Base-by-base conservation (phyloP, 2,329 filamentous ascomycete genomes). In the Colletotrichum karsti region DNA sequence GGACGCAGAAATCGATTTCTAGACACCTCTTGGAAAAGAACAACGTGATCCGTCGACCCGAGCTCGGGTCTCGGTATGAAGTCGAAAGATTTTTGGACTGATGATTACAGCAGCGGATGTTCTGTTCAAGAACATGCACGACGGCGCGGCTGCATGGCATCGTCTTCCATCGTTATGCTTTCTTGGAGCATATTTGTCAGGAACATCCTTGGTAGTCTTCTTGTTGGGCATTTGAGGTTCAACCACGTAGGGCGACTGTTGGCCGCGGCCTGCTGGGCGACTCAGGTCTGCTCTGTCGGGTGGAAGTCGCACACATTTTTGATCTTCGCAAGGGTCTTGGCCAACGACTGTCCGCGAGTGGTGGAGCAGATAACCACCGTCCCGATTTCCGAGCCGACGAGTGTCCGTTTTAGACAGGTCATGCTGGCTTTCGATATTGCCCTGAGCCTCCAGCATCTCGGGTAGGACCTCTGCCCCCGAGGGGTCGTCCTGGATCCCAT, bases 261-360 rank as follows among this genome's bases (percentile, higher is more conserved):
- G 42, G 20, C 41, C 18, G 51, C 15, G 13, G 41, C 26, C 54
- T 24, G 42, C 22, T 51, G 39, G 62, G 28, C 37, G 41, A 10
- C 28, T 56, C 30, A 55, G 26, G 56, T 18, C 63, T 28, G 44
- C 46, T 15, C 44, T 44, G 55, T 65, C 20, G 37, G 46, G 30
- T 39, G 50, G 30, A 3, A 35, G 9, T 37, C 9, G 56, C 35
- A 67, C 42, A 35, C 48, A 9, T 28, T 62, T 20, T 22, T 50
- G 58, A 57, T 67, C 58, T 67, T 56, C 57, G 42, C 42, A 56
- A 63, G 63, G 58, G 46, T 63, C 28, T 33, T 35, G 18, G 63
- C 22, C 56, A 55, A 55, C 53, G 12, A 39, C 26, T 60, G 39
- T 8, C 30, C 18, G 54, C 44, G 33, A 51, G 37, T 37, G 42